Evolutionary conservation across 306 rosid species (phyloP).

Genomic region (Lathyrus aphaca): DNA sequence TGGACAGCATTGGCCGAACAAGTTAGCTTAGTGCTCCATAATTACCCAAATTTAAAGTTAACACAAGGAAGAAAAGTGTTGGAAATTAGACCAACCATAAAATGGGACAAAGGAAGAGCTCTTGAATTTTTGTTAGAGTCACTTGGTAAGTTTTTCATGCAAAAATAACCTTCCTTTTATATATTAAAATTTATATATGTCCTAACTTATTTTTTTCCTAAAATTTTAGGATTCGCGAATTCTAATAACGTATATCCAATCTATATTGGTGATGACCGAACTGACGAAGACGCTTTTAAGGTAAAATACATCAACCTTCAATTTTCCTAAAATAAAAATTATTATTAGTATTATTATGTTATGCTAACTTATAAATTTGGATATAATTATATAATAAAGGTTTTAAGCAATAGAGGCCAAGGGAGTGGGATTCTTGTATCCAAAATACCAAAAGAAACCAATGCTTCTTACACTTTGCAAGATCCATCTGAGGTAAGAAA

Average conservation of each 20-base stretch:
- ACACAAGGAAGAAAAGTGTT: constrained; percentile 85
- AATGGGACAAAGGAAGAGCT: constrained; percentile 99
- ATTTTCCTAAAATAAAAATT: background rate
- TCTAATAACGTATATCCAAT: constrained; percentile 68
- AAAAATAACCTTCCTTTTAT: background rate
- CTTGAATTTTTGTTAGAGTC: constrained; percentile 87
- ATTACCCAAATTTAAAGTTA: constrained; percentile 69
- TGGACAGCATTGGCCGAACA: constrained; percentile 76
- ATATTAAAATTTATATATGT: background rate
- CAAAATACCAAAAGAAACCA: constrained; percentile 74
- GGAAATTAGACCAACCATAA: constrained; percentile 85
- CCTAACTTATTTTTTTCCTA: background rate
- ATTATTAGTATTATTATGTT: background rate
- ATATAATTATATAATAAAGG: constrained; percentile 42
- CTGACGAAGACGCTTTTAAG: constrained; percentile 96
- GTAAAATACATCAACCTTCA: constrained; percentile 34
- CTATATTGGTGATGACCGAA: constrained; percentile 88
- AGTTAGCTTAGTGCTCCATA: constrained; percentile 61
- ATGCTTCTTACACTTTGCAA: constrained; percentile 78
- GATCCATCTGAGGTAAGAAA: constrained; percentile 80
- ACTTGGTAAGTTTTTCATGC: constrained; percentile 55
- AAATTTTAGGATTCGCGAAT: constrained; percentile 62
- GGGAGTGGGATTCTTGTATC: constrained; percentile 95
- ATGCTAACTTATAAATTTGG: constrained; percentile 15
- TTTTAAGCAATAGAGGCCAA: constrained; percentile 63